Base-by-base conservation (phyloP, 306 rosid genomes). In the Clitoria ternatea region DNA sequence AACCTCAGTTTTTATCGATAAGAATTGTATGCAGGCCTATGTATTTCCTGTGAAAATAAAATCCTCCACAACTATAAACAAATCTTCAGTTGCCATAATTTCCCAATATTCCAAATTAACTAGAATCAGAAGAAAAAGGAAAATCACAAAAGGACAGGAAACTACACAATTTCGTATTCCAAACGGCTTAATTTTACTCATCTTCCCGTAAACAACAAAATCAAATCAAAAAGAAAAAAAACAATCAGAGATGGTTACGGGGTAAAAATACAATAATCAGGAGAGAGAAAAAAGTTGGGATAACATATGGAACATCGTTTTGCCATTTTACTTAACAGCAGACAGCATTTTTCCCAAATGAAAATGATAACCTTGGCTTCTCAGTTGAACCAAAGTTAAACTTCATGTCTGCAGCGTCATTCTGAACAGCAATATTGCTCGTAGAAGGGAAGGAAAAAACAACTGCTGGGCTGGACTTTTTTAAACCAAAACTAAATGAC, bases 371-470 rank as follows among this genome's bases (percentile, higher is more conserved):
- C 71, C 85, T 87, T 26, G 75, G 24, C 77, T 82, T 75, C 50
- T 80, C 67, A 4, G 73, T 79, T 35, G 96, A 85, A 29, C 96
- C 97, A 18, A 94, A 89, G 84, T 82, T 85, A 74, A 79, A 94
- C 70, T 85, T 84, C 36, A 85, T 66, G 50, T 77, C 89, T 33
- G 80, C 77, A 49, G 70, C 71, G 47, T 80, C 92, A 29, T 56
- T 61, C 56, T 42, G 45, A 56, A 70, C 40, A 17, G 79, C 30
- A 10, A 76, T 55, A 54, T 73, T 83, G 79, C 87, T 84, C 59
- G 92, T 82, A 29, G 97, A 94, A 70, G 96, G 89, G 82, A 88
- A 89, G 61, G 95, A 76, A 70, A 94, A 90, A 0, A 80, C 87
- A 11, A 89, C 55, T 3, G 71, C 30, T 1, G 84, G 77, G 72